Conservation (phyloP, 73 alveolate genomes). For the Paramecium pentaurelia region DNA sequence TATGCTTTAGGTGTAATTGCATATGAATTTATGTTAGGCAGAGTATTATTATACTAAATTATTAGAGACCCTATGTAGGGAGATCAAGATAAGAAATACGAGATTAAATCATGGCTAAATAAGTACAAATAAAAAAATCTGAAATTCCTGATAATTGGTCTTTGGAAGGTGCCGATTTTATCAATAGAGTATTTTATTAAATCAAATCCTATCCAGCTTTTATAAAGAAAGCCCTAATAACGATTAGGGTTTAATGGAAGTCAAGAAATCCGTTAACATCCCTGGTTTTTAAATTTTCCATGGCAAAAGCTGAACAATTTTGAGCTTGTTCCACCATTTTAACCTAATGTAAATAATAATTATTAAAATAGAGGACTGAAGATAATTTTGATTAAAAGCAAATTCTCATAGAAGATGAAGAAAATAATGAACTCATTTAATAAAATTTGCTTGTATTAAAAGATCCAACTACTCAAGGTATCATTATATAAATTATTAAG, state of each 20-base stretch:
- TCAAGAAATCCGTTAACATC: constrained; percentile 90
- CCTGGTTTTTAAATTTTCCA: constrained; percentile 92
- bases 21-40: constrained; percentile 82
- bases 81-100: constrained; percentile 92
- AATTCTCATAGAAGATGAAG: constrained; percentile 56
- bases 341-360: constrained; percentile 60
- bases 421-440: constrained; percentile 44
- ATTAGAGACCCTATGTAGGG: constrained; percentile 92
- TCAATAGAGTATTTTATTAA: constrained; percentile 72
- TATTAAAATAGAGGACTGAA: constrained; percentile 24
- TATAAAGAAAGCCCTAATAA: constrained; percentile 73
- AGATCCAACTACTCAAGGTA: constrained; percentile 20
- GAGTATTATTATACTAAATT: constrained; percentile 31
- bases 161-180: constrained; percentile 94
- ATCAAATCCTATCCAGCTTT: constrained; percentile 50
- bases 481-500: neutral
- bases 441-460: neutral
- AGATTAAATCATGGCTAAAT: constrained; percentile 90
- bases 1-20: constrained; percentile 83
- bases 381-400: constrained; percentile 64
- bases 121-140: constrained; percentile 75
- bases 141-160: constrained; percentile 96
- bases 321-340: constrained; percentile 84
- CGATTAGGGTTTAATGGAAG: constrained; percentile 95
- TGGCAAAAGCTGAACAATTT: constrained; percentile 83